Conservation (phyloP, 805 yeast genomes). For the Suhomyces sp. region DNA sequence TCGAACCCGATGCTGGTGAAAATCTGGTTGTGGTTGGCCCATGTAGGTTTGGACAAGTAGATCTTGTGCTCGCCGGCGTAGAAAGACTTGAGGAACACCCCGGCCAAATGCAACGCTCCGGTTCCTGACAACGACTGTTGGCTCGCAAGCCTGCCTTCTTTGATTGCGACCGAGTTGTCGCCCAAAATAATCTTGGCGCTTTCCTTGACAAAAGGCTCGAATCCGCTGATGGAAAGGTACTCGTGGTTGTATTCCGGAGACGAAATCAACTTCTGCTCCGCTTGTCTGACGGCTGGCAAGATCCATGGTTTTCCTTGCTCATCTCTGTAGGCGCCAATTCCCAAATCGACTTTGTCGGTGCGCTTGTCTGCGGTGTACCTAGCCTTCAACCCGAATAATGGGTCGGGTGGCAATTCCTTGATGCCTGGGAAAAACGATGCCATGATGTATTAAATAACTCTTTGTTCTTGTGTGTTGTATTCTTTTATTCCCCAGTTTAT, state of each 20-base stretch:
- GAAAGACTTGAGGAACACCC: constrained; percentile 58
- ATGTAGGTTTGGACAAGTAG: constrained; percentile 86
- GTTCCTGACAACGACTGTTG: constrained; percentile 84
- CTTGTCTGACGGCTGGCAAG: constrained; percentile 62
- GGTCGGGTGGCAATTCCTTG: constrained; percentile 75
- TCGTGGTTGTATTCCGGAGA: constrained; percentile 76
- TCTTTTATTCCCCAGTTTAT: too few species aligned
- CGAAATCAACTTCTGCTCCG: constrained; percentile 61
- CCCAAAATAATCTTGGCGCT: constrained; percentile 77
- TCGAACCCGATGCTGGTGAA: constrained; percentile 68
- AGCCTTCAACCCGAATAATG: constrained; percentile 77
- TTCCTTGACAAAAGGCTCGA: constrained; percentile 59
- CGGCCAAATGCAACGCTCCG: constrained; percentile 89
- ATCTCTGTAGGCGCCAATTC: constrained; percentile 79
- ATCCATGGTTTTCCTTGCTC: constrained; percentile 69
- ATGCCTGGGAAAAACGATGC: constrained; percentile 45
- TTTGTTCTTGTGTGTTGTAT: too few species aligned
- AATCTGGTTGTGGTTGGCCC: constrained; percentile 94
- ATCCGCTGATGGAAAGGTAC: constrained; percentile 81
- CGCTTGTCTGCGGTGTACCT: constrained; percentile 59
- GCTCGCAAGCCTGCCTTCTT: constrained; percentile 51
- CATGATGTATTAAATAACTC: too few species aligned
- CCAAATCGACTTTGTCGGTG: constrained; percentile 72
- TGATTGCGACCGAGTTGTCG: constrained; percentile 49
- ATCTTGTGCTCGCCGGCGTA: constrained; percentile 45